A percentile compares a stretch with the other conserved stretches of the same genome.
These are phyloP conservation scores for Apiospora koreana DNA, from an alignment of 2,329 filamentous ascomycete genomes.

Conservation along the genomic window DNA sequence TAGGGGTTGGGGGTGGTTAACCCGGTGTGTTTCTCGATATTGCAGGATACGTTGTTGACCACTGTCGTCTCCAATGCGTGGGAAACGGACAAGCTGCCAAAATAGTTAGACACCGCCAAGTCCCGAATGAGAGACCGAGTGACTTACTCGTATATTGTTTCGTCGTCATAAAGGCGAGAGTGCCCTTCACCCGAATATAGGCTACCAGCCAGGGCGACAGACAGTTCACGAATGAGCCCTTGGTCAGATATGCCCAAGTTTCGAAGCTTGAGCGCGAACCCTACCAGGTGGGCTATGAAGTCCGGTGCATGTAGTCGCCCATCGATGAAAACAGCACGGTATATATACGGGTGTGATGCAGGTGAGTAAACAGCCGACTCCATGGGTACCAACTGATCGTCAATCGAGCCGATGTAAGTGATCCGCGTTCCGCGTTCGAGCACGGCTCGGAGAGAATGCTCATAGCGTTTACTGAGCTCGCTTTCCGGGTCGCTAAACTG, in stretches of 20 bases:
- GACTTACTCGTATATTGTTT: conserved; percentile 74
- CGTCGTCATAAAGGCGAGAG: conserved; percentile 88
- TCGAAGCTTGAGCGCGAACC: conserved; percentile 89
- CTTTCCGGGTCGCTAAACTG: conserved; percentile 86
- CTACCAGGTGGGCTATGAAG: conserved; percentile 90
- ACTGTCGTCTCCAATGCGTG: conserved; percentile 73
- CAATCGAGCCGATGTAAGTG: conserved; percentile 89
- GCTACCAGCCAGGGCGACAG: conserved; percentile 83
- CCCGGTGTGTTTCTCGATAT: conserved; percentile 52
- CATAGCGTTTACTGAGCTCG: conserved; percentile 79
- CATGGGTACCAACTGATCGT: conserved; percentile 92
- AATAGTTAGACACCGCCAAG: neutral
- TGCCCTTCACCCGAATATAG: conserved; percentile 93
- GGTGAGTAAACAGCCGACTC: conserved; percentile 91
- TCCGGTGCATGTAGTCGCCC: conserved; percentile 88
- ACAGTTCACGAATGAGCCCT: conserved; percentile 88
- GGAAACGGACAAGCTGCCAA: conserved; percentile 61
- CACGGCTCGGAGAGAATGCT: conserved; percentile 71
- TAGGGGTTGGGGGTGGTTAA: conserved; percentile 74
- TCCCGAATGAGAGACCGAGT: conserved; percentile 17
- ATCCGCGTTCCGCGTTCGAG: conserved; percentile 80
- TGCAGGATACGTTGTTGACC: conserved; percentile 47
- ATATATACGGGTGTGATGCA: conserved; percentile 88
- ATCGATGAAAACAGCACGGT: conserved; percentile 94
- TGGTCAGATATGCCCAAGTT: conserved; percentile 94